Conservation (phyloP, 257 asterid species). For the Apocynum venetum region DNA sequence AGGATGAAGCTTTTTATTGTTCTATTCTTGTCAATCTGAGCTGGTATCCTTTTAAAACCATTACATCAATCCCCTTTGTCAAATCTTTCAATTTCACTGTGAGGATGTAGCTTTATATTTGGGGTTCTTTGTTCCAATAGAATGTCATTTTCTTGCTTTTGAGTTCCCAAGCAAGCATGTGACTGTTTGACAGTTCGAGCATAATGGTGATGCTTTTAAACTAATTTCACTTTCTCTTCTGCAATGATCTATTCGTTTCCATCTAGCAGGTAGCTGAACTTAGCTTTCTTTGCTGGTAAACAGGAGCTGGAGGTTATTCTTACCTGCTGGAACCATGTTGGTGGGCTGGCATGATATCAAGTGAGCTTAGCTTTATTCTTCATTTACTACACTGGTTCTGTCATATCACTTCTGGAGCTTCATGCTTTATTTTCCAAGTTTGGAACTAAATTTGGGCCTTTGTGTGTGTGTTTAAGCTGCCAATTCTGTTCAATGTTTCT, state of each 20-base stretch:
- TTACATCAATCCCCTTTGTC: not conserved
- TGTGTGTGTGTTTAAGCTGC: not conserved
- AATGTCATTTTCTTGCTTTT: not conserved
- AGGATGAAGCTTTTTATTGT: not conserved
- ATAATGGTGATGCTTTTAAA: not conserved
- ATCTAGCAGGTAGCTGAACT: not conserved
- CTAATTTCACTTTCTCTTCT: not conserved
- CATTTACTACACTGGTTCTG: not conserved
- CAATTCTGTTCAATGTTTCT: not conserved
- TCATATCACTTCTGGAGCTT: not conserved
- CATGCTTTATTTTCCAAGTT: not conserved
- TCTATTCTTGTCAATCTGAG: not conserved
- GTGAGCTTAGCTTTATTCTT: constrained; percentile 36
- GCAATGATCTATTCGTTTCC: not conserved
- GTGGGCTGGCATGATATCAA: constrained; percentile 91
- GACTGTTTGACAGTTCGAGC: not conserved
- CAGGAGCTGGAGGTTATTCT: constrained; percentile 87
- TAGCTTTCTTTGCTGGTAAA: constrained; percentile 1
- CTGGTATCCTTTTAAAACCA: not conserved
- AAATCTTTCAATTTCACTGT: not conserved
- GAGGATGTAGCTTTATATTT: not conserved
- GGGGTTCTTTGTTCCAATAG: not conserved
- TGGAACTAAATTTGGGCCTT: not conserved
- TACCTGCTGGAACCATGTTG: constrained; percentile 80
- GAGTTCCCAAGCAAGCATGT: not conserved